Conservation (phyloP, 257 asterid genomes). For the Nicotiana benthamiana region DNA sequence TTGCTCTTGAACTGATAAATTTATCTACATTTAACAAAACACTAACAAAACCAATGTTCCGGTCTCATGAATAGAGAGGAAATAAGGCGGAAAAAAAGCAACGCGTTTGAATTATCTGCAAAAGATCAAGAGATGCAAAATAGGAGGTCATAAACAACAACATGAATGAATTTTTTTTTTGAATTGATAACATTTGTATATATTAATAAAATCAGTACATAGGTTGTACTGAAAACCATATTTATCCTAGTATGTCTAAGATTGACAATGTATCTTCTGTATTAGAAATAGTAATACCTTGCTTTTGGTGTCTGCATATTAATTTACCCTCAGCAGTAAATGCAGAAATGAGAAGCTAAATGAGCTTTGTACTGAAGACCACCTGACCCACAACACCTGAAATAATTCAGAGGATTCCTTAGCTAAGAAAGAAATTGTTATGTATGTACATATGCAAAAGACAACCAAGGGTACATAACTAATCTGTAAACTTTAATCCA, state of each 20-base stretch:
- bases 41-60: neutral
- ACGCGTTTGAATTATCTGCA: neutral
- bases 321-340: slow-evolving; percentile 16
- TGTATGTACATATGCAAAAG: slow-evolving; percentile 15
- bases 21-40: neutral
- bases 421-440: slow-evolving; percentile 16
- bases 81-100: neutral
- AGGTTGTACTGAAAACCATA: too few relatives aligned
- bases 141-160: neutral
- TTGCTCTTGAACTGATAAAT: neutral
- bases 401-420: slow-evolving; percentile 35
- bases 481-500: slow-evolving; percentile 27
- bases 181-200: too few relatives aligned
- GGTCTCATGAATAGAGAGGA: neutral
- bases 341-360: slow-evolving; percentile 19
- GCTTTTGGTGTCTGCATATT: slow-evolving; percentile 81
- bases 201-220: too few relatives aligned
- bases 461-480: slow-evolving; percentile 13
- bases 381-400: slow-evolving; percentile 50
- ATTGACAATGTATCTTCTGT: too few relatives aligned
- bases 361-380: slow-evolving; percentile 33
- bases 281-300: slow-evolving; percentile 36
- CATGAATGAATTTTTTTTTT: neutral
- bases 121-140: neutral
- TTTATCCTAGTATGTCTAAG: too few relatives aligned